phyloP scores from a whole-genome alignment of 129 eudicot species.

The Gnaphalium uliginosum region DNA sequence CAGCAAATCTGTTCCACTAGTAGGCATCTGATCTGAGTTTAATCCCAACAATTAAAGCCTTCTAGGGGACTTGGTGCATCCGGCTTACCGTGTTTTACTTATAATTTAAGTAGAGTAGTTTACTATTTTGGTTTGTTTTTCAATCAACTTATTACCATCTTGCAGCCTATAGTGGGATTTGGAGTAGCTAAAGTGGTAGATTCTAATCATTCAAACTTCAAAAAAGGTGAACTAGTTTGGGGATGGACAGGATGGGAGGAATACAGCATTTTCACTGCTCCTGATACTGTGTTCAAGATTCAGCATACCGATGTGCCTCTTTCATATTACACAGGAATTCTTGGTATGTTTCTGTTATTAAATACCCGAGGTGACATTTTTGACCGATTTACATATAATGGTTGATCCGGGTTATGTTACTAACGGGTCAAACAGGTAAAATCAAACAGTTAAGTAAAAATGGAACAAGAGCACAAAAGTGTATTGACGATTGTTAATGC shows the following conservation, averaged over 20 bases:
- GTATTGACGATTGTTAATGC: neutral
- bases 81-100: neutral
- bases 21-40: too few relatives aligned
- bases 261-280: slow-evolving; percentile 46
- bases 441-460: neutral
- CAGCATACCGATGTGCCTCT: slow-evolving; percentile 62
- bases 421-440: neutral
- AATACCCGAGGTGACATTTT: neutral
- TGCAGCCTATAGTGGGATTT: slow-evolving; percentile 54
- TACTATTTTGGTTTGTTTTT: neutral
- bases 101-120: too few relatives aligned
- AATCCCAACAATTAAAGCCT: too few relatives aligned
- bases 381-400: neutral
- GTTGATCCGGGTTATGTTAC: neutral
- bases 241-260: slow-evolving; percentile 76
- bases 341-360: slow-evolving; percentile 43
- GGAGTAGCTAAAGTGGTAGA: slow-evolving; percentile 66
- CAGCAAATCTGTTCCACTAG: too few relatives aligned
- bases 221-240: slow-evolving; percentile 64
- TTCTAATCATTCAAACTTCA: slow-evolving; percentile 51
- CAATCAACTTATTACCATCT: neutral
- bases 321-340: slow-evolving; percentile 79
- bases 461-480: neutral
- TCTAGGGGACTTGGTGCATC: too few relatives aligned
- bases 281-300: slow-evolving; percentile 43